Evolutionary conservation across 331 rosid species (phyloP).

Genomic region (Prunus yedoensis): DNA sequence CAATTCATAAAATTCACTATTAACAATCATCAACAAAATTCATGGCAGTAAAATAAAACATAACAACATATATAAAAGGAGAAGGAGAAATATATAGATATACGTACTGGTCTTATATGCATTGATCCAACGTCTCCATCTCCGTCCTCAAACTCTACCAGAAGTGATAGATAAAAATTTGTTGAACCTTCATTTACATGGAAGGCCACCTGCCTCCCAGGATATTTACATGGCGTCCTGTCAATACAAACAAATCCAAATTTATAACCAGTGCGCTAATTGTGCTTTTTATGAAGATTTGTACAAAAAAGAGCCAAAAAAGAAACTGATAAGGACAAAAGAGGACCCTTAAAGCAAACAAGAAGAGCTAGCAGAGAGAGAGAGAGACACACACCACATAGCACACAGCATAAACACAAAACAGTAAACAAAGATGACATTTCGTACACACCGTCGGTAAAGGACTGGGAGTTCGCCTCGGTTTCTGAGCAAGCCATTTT

Average conservation of each 20-base stretch:
- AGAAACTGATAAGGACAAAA: not conserved
- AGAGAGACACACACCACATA: not conserved
- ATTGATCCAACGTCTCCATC: slow-evolving; percentile 84
- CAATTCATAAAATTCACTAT: too few relatives aligned
- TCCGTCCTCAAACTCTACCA: slow-evolving; percentile 73
- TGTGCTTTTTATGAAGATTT: too few relatives aligned
- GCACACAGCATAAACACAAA: not conserved
- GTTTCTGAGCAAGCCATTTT: slow-evolving; percentile 64
- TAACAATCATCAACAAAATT: too few relatives aligned
- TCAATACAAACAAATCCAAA: not conserved
- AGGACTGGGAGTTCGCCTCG: slow-evolving; percentile 62
- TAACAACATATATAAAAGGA: not conserved
- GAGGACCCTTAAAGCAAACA: slow-evolving; percentile 1
- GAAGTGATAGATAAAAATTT: slow-evolving; percentile 73
- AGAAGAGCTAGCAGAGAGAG: not conserved
- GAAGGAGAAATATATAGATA: not conserved
- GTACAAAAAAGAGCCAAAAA: not conserved
- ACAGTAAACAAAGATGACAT: too few relatives aligned
- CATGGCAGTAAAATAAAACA: not conserved
- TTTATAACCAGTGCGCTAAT: too few relatives aligned
- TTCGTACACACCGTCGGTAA: slow-evolving; percentile 55
- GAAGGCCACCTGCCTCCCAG: slow-evolving; percentile 66
- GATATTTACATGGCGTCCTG: slow-evolving; percentile 77
- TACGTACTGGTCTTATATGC: slow-evolving; percentile 69
- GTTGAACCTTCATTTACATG: slow-evolving; percentile 92